Percentiles rank a stretch among this genome's conserved stretches.
phyloP scores from a whole-genome alignment of 2,329 filamentous ascomycete genomes.

The Talaromyces sp. region DNA sequence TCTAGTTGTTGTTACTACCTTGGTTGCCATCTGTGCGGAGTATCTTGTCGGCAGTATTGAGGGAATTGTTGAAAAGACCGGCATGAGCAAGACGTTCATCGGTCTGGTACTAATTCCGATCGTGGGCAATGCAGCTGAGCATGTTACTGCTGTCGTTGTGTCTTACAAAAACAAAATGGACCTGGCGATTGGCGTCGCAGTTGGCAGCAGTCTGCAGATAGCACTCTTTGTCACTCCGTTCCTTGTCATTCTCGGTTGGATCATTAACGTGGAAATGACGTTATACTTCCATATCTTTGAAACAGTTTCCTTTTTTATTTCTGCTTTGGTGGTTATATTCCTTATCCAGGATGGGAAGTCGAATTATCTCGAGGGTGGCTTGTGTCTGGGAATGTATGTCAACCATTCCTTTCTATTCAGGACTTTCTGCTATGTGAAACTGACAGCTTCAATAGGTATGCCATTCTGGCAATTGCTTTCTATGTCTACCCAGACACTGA shows the following conservation, averaged over 20 bases:
- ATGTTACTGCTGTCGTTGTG: slow-evolving; percentile 75
- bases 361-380: slow-evolving; percentile 77
- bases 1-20: slow-evolving; percentile 63
- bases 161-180: slow-evolving; percentile 67
- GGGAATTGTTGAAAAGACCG: slow-evolving; percentile 60
- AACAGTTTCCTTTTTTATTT: slow-evolving; percentile 71
- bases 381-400: slow-evolving; percentile 56
- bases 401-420: neutral
- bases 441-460: slow-evolving; percentile 26
- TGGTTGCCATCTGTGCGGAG: slow-evolving; percentile 70
- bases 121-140: slow-evolving; percentile 74
- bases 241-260: slow-evolving; percentile 75
- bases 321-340: slow-evolving; percentile 67
- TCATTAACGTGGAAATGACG: slow-evolving; percentile 66
- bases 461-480: slow-evolving; percentile 46
- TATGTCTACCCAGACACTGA: slow-evolving; percentile 44
- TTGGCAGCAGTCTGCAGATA: slow-evolving; percentile 78
- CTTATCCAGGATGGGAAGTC: slow-evolving; percentile 75
- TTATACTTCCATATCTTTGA: slow-evolving; percentile 77
- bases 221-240: slow-evolving; percentile 75
- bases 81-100: slow-evolving; percentile 76
- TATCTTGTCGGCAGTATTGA: slow-evolving; percentile 74
- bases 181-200: slow-evolving; percentile 69
- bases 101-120: slow-evolving; percentile 74
- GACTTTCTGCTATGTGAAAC: neutral